Conservation (phyloP, 257 asterid species). For the Thymus quinquecostatus region DNA sequence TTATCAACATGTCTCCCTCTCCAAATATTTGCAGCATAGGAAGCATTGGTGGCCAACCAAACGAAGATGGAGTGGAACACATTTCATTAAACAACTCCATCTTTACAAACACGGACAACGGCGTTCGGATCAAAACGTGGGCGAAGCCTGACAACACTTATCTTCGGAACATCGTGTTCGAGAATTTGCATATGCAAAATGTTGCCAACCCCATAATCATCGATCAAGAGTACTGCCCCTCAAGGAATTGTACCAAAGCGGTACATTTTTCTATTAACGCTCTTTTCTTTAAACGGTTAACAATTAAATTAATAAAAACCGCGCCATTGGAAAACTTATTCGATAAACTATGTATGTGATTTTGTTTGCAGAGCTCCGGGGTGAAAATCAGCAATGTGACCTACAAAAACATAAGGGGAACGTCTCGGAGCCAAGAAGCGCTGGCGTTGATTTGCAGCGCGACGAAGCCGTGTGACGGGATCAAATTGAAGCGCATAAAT, state of each 20-base stretch:
- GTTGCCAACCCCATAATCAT: neutral
- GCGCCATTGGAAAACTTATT: too few relatives aligned
- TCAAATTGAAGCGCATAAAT: neutral
- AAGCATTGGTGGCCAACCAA: neutral
- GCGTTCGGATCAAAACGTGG: slow-evolving; percentile 10
- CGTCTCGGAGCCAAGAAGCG: neutral
- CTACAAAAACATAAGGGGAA: neutral
- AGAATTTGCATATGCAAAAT: neutral
- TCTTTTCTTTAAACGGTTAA: too few relatives aligned
- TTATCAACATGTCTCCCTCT: too few relatives aligned
- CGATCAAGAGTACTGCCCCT: slow-evolving; percentile 13
- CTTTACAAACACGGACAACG: neutral
- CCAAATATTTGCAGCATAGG: slow-evolving; percentile 9
- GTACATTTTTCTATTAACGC: neutral
- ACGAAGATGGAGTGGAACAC: neutral
- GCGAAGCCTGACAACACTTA: neutral
- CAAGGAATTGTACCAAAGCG: neutral
- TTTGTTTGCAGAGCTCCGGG: neutral
- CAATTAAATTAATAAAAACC: too few relatives aligned
- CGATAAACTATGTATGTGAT: too few relatives aligned
- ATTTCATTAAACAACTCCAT: neutral
- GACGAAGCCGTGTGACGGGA: neutral
- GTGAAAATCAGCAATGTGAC: neutral
- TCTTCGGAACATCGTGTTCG: neutral
- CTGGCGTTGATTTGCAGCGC: neutral